These are phyloP conservation scores for Stentor coeruleus DNA, from an alignment of 73 alveolate species.

Conservation along the genomic window DNA sequence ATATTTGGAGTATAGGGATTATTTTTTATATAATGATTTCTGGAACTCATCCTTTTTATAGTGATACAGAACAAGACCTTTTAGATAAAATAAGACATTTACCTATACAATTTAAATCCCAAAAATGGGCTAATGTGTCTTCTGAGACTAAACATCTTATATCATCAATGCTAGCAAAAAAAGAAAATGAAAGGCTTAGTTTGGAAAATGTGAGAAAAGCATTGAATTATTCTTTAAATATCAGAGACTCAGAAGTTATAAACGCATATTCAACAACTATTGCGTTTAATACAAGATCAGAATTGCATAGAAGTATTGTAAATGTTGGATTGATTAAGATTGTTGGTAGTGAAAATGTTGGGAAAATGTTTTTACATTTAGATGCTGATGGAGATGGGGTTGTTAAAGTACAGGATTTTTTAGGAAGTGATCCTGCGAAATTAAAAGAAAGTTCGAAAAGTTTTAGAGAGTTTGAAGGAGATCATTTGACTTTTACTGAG, in stretches of 20 bases:
- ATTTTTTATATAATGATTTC: conserved; percentile 14
- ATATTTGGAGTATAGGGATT: conserved; percentile 48
- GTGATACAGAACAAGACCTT: conserved; percentile 22
- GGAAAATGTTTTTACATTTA: background rate
- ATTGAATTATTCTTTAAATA: background rate
- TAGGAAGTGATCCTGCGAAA: too few species aligned
- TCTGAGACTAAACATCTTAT: background rate
- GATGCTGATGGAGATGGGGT: background rate
- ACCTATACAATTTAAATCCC: background rate
- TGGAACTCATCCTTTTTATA: conserved; percentile 39
- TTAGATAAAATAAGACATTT: conserved; percentile 31
- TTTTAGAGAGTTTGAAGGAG: background rate
- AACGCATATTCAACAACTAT: background rate
- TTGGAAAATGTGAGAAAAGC: background rate
- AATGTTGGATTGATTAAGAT: background rate
- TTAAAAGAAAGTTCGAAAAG: too few species aligned
- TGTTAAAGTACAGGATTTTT: background rate
- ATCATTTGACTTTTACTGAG: background rate
- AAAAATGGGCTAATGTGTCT: background rate
- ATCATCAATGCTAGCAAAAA: background rate
- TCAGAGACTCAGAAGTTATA: background rate
- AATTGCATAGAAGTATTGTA: background rate
- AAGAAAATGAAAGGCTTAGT: background rate
- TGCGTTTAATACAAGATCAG: background rate
- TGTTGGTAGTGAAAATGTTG: background rate